Percentiles rank a stretch among this genome's conserved stretches.
These are phyloP conservation scores for Ceratocystis variospora DNA, from an alignment of 2,329 filamentous ascomycete genomes.

Conservation along the genomic window DNA sequence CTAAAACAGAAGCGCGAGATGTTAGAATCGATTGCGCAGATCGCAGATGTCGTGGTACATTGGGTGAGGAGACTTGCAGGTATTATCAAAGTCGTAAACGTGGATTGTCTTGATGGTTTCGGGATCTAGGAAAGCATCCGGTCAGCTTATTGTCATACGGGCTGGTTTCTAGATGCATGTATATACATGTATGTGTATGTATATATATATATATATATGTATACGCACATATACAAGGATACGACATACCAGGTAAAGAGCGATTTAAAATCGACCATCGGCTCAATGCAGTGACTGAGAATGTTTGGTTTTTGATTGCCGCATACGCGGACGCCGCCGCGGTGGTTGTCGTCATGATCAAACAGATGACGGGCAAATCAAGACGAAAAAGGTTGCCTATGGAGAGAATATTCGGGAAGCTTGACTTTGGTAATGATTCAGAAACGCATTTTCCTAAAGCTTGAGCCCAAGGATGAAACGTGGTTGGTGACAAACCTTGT, in stretches of 20 bases:
- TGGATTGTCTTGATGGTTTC: constrained; percentile 67
- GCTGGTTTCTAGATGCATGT: too few relatives aligned
- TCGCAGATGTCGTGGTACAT: background rate
- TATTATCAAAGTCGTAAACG: constrained; percentile 98
- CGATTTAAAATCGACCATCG: constrained; percentile 17
- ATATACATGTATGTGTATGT: too few relatives aligned
- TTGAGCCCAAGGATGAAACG: too few relatives aligned
- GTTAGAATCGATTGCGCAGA: constrained; percentile 10
- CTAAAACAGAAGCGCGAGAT: constrained; percentile 30
- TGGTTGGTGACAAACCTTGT: too few relatives aligned
- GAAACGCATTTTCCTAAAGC: too few relatives aligned
- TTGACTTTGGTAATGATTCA: too few relatives aligned
- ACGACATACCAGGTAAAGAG: constrained; percentile 12
- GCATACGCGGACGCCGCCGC: constrained; percentile 13
- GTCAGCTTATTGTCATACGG: too few relatives aligned
- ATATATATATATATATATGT: too few relatives aligned
- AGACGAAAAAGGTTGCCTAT: background rate
- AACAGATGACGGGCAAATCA: background rate
- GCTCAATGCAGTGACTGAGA: constrained; percentile 14
- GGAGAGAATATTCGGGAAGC: too few relatives aligned
- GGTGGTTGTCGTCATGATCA: constrained; percentile 9
- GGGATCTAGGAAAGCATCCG: constrained; percentile 31
- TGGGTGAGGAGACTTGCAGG: constrained; percentile 40
- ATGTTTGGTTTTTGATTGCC: constrained; percentile 16
- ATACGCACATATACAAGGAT: too few relatives aligned